A percentile compares a stretch with the other conserved stretches of the same genome.
phyloP scores from a whole-genome alignment of 805 yeast genomes.

The Ogataea philodendri region DNA sequence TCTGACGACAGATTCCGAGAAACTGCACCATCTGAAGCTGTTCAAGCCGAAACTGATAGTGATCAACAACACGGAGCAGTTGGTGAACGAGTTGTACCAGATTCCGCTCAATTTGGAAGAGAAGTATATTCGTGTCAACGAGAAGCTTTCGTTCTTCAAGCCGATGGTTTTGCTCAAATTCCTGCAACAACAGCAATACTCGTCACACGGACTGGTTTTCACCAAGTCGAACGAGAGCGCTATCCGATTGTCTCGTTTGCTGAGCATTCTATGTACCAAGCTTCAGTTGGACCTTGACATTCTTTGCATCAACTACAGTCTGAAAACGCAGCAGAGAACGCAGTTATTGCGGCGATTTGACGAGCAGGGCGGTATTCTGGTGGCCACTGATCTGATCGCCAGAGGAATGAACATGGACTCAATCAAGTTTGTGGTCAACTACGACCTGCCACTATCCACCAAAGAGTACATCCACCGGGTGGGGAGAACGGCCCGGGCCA shows the following conservation, averaged over 20 bases:
- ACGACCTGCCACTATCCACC: constrained; percentile 84
- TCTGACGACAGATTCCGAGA: constrained; percentile 88
- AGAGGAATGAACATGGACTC: constrained; percentile 85
- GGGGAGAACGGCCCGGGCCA: constrained; percentile 97
- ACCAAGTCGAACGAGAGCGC: constrained; percentile 83
- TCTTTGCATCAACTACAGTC: constrained; percentile 57
- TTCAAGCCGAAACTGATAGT: constrained; percentile 70
- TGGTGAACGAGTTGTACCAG: constrained; percentile 56
- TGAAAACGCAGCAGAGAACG: constrained; percentile 50
- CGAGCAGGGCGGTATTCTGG: constrained; percentile 46
- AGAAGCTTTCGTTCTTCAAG: constrained; percentile 46
- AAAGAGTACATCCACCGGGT: constrained; percentile 94
- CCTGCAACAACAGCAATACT: constrained; percentile 36
- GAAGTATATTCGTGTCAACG: constrained; percentile 28
- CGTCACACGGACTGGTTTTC: constrained; percentile 53
- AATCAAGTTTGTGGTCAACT: constrained; percentile 76
- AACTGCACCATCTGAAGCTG: constrained; percentile 68
- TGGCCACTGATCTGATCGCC: constrained; percentile 90
- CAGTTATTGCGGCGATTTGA: constrained; percentile 61
- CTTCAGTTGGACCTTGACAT: constrained; percentile 25
- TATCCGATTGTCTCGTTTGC: constrained; percentile 67
- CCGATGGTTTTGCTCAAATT: constrained; percentile 71
- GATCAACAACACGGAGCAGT: constrained; percentile 51
- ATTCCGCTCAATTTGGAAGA: constrained; percentile 52
- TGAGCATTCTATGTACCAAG: constrained; percentile 41